Base-by-base conservation (phyloP, 2,329 filamentous ascomycete species). In the Aspergillus texensis region DNA sequence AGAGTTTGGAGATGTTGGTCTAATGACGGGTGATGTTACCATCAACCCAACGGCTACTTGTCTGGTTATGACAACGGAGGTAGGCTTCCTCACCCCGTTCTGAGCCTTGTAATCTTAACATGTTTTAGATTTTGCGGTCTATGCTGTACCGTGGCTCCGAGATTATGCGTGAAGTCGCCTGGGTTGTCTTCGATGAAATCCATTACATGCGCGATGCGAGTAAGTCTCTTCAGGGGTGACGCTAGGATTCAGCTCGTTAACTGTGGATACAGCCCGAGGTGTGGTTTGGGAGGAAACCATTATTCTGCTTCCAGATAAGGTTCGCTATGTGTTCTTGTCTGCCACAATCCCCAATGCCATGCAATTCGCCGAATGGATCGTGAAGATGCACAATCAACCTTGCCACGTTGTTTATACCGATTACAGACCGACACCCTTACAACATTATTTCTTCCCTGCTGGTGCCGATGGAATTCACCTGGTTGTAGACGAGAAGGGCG, bases 201-300 rank as follows among this genome's bases (percentile, higher is more conserved):
- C 95, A 99, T 79, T 99, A 99, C 80, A 90, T 99, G 88, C 89
- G 95, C 74, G 95, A 99, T 80, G 96, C 96, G 79, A 84, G 78
- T 79, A 74, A 65, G 77, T 67, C 50, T 21, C 43, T 24, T 48
- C 39, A 54, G 6, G 3, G 32, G 6, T 10, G 10, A 41, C 1
- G 1, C 32, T 41, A 52, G 12, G 39, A 45, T 43, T 4, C 12
- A 53, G 32, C 26, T 41, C 39, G 59, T 67, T 77, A 59, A 75
- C 34, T 46, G 48, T 43, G 28, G 55, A 53, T 57, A 36, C 65
- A 80, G 86, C 88, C 57, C 87, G 95, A 79, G 95, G 95, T 83
- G 95, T 99, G 0, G 95, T 99, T 2, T 99, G 95, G 95, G 95
- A 99, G 78, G 95, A 99, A 82, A 98, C 95, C 45, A 98, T 99